phyloP scores from a whole-genome alignment of 1,139 yeast genomes.

The Saccharomyces pastorianus region DNA sequence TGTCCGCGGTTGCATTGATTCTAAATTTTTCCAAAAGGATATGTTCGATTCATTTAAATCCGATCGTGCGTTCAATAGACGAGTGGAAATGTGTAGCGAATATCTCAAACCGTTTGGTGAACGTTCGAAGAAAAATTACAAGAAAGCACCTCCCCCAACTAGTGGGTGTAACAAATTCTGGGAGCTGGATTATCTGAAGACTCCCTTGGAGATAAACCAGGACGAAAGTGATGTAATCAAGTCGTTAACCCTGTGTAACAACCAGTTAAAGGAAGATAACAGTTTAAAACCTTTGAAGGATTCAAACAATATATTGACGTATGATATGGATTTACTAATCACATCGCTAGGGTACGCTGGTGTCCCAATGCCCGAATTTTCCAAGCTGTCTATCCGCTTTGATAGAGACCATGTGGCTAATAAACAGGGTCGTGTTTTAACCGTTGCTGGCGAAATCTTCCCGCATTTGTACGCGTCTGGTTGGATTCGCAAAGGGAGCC shows the following conservation, averaged over 20 bases:
- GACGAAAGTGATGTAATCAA: slow-evolving; percentile 32
- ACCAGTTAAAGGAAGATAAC: slow-evolving; percentile 31
- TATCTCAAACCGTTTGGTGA: slow-evolving; percentile 35
- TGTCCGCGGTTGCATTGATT: slow-evolving; percentile 48
- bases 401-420: slow-evolving; percentile 56
- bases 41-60: slow-evolving; percentile 37
- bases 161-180: slow-evolving; percentile 40
- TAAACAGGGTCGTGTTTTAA: slow-evolving; percentile 49
- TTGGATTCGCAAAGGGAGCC: slow-evolving; percentile 85
- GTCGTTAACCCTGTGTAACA: slow-evolving; percentile 32
- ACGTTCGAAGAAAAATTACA: slow-evolving; percentile 22
- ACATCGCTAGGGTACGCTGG: slow-evolving; percentile 83
- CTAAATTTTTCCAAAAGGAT: slow-evolving; percentile 37
- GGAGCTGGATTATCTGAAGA: slow-evolving; percentile 60
- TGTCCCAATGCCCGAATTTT: slow-evolving; percentile 49
- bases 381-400: slow-evolving; percentile 47
- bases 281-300: slow-evolving; percentile 33
- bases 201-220: slow-evolving; percentile 52
- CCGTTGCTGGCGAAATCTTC: slow-evolving; percentile 26
- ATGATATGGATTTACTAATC: slow-evolving; percentile 61
- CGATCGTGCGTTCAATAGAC: slow-evolving; percentile 62
- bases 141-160: slow-evolving; percentile 22
- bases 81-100: slow-evolving; percentile 55
- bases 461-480: slow-evolving; percentile 76
- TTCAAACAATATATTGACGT: slow-evolving; percentile 31